Base-by-base conservation (phyloP, 352 stramenopile genomes). In the Phytopythium vexans region DNA sequence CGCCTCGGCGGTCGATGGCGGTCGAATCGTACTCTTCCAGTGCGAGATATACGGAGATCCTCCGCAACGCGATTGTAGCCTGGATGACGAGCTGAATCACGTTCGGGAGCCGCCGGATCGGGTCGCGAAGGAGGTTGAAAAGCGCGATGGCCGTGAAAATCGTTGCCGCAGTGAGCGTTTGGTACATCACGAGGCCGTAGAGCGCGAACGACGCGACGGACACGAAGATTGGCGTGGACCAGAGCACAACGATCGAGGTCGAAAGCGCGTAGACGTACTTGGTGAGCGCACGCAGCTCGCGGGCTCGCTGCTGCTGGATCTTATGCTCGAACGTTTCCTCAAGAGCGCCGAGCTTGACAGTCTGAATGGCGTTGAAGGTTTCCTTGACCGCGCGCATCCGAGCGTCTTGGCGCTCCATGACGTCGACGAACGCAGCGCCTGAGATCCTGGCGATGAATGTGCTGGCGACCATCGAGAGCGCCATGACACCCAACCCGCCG, bases 261-360 rank as follows among this genome's bases (percentile, higher is more conserved):
- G 60, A 47, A 0, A 39, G 39, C 59, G 67, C 68, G 87, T 90
- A 34, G 75, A 86, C 21, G 41, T 50, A 70, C 10, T 34, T 44
- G 52, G 44, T 62, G 94, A 89, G 77, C 68, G 95, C 14, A 60
- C 77, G 73, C 45, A 95, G 86, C 60, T 97, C 96, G 58, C 92
- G 80, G 11, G 73, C 55, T 35, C 90, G 73, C 11, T 87, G 41
- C 9, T 64, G 45, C 38, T 63, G 54, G 31, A 98, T 84, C 61
- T 95, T 82, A 10, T 86, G 81, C 8, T 69, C 61, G 44, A 88
- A 88, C 21, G 62, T 70, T 15, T 70, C 56, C 64, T 98, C 95
- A 94, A 94, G 98, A 1, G 90, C 92, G 53, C 98, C 97, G 1
- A 98, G 64, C 60, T 99, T 99, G 57, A 99, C 90, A 38, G 98